Base-by-base conservation (phyloP, 164 flowering plant genomes). In the Dillenia suffruticosa region DNA sequence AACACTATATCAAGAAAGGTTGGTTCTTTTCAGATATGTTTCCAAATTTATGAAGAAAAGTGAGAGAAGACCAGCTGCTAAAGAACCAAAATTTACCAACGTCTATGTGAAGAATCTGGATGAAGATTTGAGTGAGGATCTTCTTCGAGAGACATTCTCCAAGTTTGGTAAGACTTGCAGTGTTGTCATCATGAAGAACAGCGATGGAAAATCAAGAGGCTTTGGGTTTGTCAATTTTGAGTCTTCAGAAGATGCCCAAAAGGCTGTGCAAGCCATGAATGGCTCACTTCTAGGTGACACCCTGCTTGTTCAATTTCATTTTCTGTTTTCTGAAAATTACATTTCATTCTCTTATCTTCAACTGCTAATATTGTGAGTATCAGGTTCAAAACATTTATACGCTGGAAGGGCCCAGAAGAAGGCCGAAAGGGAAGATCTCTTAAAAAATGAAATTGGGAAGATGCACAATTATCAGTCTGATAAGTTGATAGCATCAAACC, bases 221-320 rank as follows among this genome's bases (percentile, higher is more conserved):
- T 83, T 71, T 71, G 85, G 88, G 12, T 83, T 79, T 64, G 75
- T 83, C 19, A 70, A 66, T 58, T 81, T 81, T 60, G 70, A 72
- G 53, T 56, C 63, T 14, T 62, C 75, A 55, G 75, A 78, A 52
- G 77, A 63, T 10, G 87, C 87, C 15, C 71, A 48, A 61, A 73
- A 60, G 44, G 83, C 88, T 19, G 22, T 71, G 45, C 79, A 72
- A 45, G 68, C 68, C 63, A 50, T 79, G 73, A 81, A 83, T 70
- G 88, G 81, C 24, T 16, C 71, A 65, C 43, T 48, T 50, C 44
- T 78, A 2, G 84, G 84, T 82, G 73, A 59, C 1, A 11, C 50
- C 16, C 47, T 16, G 13, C 12, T 62, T 59, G 13, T 51, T 32
- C 52, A 47, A 48, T 10, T 43, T 1, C 15, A 54, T 44, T 44